A percentile compares a stretch with the other conserved stretches of the same genome.
Conservation (phyloP, 2,329 filamentous ascomycete genomes). For the Clonostachys sp. region DNA sequence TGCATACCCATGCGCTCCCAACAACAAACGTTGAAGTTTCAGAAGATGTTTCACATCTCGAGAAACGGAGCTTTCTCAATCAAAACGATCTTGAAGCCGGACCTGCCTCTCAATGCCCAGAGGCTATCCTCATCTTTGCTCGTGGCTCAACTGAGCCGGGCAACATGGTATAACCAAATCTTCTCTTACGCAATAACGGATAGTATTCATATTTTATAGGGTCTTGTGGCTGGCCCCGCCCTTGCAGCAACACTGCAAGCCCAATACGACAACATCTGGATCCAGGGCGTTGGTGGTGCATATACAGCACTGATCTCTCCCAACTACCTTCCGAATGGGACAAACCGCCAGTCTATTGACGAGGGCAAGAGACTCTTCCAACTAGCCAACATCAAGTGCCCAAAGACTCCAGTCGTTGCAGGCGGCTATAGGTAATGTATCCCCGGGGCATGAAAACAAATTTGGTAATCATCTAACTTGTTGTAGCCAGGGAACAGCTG, state of each 20-base stretch:
- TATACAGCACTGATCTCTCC: conserved; percentile 27
- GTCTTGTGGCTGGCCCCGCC: conserved; percentile 13
- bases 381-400: conserved; percentile 35
- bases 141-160: conserved; percentile 29
- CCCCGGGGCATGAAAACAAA: not conserved
- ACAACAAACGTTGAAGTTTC: too few species aligned
- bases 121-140: conserved; percentile 31
- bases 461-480: not conserved
- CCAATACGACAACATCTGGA: conserved; percentile 23
- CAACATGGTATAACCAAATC: conserved; percentile 22
- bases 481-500: conserved; percentile 33
- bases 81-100: conserved; percentile 20
- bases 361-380: conserved; percentile 33
- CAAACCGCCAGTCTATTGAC: conserved; percentile 26
- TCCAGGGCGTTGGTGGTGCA: conserved; percentile 35
- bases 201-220: not conserved
- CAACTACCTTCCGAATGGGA: conserved; percentile 31
- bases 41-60: not conserved
- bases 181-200: too few species aligned
- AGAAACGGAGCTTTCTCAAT: conserved; percentile 9
- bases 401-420: conserved; percentile 32
- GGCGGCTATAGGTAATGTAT: conserved; percentile 23
- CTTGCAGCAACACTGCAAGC: conserved; percentile 18
- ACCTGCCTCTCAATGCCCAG: conserved; percentile 19
- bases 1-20: too few species aligned